These are phyloP conservation scores for Delonix regia DNA, from an alignment of 306 rosid species.

Conservation along the genomic window DNA sequence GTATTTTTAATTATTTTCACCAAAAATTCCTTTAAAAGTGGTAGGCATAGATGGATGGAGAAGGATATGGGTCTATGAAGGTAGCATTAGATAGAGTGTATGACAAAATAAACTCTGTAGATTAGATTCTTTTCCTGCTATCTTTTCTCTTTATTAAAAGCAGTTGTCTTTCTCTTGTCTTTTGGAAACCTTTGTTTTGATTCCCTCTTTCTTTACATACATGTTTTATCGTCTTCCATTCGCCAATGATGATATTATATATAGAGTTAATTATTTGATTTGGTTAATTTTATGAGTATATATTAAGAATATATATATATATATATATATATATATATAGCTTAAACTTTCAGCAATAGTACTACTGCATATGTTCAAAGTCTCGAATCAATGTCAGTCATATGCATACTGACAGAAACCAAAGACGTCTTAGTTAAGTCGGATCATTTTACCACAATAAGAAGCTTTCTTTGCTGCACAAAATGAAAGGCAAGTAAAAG, in stretches of 20 bases:
- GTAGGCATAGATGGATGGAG: conserved; percentile 38
- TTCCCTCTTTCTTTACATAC: conserved; percentile 28
- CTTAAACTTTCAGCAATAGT: not conserved
- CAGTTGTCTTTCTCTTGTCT: conserved; percentile 53
- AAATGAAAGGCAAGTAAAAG: not conserved
- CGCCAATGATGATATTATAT: not conserved
- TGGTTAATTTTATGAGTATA: no score
- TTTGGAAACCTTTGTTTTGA: conserved; percentile 42
- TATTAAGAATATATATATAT: not conserved
- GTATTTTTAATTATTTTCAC: not conserved
- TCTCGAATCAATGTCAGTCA: not conserved
- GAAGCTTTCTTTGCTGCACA: not conserved
- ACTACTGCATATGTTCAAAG: not conserved
- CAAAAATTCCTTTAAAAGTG: conserved; percentile 30
- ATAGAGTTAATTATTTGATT: not conserved
- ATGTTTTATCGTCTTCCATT: conserved; percentile 15
- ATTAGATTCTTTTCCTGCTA: conserved; percentile 60
- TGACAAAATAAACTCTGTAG: conserved; percentile 43
- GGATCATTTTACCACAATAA: conserved; percentile 16
- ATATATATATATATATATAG: no score
- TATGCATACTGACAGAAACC: not conserved
- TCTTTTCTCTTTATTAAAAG: conserved; percentile 56
- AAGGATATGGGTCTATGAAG: not conserved
- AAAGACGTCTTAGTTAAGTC: not conserved
- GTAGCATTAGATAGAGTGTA: conserved; percentile 24